Conservation (phyloP, 2,329 filamentous ascomycete genomes). For the Neonectria faginata region DNA sequence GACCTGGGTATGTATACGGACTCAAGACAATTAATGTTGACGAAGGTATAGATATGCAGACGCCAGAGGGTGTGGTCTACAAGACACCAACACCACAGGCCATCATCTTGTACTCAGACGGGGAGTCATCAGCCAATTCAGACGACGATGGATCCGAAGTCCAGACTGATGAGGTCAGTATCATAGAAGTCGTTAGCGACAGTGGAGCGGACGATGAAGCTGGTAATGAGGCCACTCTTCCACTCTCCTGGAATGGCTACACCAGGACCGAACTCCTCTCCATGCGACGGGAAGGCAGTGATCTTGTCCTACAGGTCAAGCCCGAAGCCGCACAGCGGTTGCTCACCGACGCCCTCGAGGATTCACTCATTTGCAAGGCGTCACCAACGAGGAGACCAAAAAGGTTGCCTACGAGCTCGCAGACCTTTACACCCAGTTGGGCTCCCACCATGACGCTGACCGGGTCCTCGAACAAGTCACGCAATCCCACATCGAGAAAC, state of each 20-base stretch:
- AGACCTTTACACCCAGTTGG: neutral
- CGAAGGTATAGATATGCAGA: neutral
- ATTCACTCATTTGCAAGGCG: neutral
- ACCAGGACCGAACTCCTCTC: neutral
- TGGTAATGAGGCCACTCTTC: neutral
- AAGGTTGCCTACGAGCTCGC: slow-evolving; percentile 6
- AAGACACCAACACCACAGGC: neutral
- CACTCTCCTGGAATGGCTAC: slow-evolving; percentile 4
- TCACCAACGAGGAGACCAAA: neutral
- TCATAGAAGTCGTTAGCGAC: neutral
- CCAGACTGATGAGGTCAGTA: neutral
- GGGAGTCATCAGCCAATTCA: neutral
- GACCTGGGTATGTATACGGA: neutral
- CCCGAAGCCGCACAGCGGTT: neutral
- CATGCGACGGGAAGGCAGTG: slow-evolving; percentile 1
- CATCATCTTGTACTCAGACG: neutral
- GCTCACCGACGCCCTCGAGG: neutral
- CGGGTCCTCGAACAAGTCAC: slow-evolving; percentile 4
- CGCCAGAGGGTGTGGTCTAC: neutral
- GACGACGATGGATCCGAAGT: neutral
- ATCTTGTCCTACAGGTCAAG: neutral
- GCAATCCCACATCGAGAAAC: neutral
- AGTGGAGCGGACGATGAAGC: neutral
- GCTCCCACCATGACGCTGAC: neutral
- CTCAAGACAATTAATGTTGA: neutral